Evolutionary conservation across 805 yeast genomes (phyloP), one percentile per base, ranked within the genome.

Genomic region (Starmerella powellii): DNA sequence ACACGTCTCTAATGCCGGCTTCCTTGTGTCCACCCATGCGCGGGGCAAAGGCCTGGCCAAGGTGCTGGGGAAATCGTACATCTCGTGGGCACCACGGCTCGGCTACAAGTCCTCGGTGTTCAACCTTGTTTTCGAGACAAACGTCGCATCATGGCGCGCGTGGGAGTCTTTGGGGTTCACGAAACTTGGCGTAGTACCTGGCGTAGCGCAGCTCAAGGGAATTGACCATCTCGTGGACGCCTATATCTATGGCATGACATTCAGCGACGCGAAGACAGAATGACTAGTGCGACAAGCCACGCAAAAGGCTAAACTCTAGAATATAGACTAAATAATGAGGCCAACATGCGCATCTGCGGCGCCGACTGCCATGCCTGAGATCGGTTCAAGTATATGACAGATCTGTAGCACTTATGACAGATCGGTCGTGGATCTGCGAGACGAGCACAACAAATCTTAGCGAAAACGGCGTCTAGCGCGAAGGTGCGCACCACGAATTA

Each of bases 151-250:
- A 53, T 58, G 67, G 53, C 70, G 64, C 53, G 79, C 82, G 41
- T 87, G 97, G 96, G 95, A 86, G 38, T 52, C 65, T 1, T 66
- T 87, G 20, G 93, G 94, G 2, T 87, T 86, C 52, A 80, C 80
- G 12, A 64, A 85, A 38, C 76, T 84, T 30, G 96, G 96, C 0
- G 63, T 66, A 13, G 66, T 87, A 12, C 77, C 78, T 40, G 72
- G 73, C n/a, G 95, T 77, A 0, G 96, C 81, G 0, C 64, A 70
- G 3, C 62, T 86, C 46, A 79, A 78, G 52, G 91, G 87, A 1
- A 57, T 67, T 27, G 67, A 68, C 2, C 68, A 72, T 19, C 71
- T 73, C 8, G 80, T 82, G 1, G 91, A 83, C 48, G 96, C 95
- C 6, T 66, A 74, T 28, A 71, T 84, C 52, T 87, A 64, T 56